Percentiles rank a stretch among this genome's conserved stretches.
Evolutionary conservation across 768 basidiomycete species (phyloP).

Genomic region (Mycena albidolilacea): DNA sequence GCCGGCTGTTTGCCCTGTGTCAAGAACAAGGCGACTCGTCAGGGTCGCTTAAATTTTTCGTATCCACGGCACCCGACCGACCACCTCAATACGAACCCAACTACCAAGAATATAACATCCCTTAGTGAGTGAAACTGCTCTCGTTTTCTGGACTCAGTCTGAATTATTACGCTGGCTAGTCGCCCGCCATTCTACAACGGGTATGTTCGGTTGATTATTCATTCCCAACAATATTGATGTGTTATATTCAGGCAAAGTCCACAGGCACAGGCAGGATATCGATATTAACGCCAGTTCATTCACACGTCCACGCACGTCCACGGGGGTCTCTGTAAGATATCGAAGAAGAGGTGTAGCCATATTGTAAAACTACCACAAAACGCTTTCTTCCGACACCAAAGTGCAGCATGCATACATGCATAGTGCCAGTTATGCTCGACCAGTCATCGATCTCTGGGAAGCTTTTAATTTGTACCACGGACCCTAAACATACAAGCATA

Average conservation of each 20-base stretch:
- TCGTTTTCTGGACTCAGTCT: neutral
- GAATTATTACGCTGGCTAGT: neutral
- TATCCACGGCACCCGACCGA: slow-evolving; percentile 61
- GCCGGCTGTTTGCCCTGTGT: slow-evolving; percentile 58
- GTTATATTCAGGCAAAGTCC: slow-evolving; percentile 14
- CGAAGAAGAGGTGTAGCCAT: slow-evolving; percentile 34
- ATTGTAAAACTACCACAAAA: slow-evolving; percentile 25
- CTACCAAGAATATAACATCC: slow-evolving; percentile 30
- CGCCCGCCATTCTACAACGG: slow-evolving; percentile 24
- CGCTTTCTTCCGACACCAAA: slow-evolving; percentile 7
- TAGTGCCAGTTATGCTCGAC: too few species aligned
- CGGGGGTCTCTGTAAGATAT: slow-evolving; percentile 32
- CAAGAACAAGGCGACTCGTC: slow-evolving; percentile 61
- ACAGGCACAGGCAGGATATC: slow-evolving; percentile 22
- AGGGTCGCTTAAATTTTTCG: slow-evolving; percentile 67
- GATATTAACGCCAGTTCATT: slow-evolving; percentile 18
- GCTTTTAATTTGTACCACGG: too few species aligned
- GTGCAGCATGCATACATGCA: neutral
- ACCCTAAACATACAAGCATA: too few species aligned
- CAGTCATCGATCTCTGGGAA: neutral
- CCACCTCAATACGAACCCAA: slow-evolving; percentile 46
- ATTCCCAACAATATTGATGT: neutral
- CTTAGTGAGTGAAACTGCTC: slow-evolving; percentile 11
- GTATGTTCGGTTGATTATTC: slow-evolving; percentile 2
- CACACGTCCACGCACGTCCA: neutral